A percentile compares a stretch with the other conserved stretches of the same genome.
phyloP scores from a whole-genome alignment of 1,284 basidiomycete species.

The Moesziomyces parantarcticus region DNA sequence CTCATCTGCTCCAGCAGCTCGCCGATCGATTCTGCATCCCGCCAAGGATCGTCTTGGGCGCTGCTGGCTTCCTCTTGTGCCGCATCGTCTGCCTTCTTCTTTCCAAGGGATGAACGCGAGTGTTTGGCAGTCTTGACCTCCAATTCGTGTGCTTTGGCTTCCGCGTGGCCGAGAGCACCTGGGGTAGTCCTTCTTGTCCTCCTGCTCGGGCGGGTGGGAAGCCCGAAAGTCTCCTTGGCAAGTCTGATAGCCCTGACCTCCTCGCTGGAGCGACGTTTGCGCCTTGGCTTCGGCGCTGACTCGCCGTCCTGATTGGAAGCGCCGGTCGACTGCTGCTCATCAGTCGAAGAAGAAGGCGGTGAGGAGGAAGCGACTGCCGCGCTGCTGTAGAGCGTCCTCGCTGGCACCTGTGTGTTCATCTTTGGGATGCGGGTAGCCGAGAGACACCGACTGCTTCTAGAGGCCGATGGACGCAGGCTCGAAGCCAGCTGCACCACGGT shows the following conservation, averaged over 20 bases:
- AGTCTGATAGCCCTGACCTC: constrained; percentile 19
- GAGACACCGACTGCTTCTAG: not conserved
- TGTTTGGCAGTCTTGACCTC: not conserved
- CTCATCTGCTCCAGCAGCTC: constrained; percentile 17
- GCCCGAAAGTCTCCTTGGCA: constrained; percentile 19
- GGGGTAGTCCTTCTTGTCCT: constrained; percentile 16
- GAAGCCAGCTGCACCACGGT: constrained; percentile 1
- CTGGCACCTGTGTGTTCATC: not conserved
- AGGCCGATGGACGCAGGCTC: constrained; percentile 3
- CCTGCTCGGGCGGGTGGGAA: constrained; percentile 13
- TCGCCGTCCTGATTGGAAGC: not conserved
- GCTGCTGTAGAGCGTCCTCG: constrained; percentile 15
- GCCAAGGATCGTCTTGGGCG: not conserved
- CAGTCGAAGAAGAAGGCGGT: not conserved
- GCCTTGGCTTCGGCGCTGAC: constrained; percentile 5
- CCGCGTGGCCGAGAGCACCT: not conserved
- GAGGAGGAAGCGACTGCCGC: constrained; percentile 1
- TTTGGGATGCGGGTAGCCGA: not conserved
- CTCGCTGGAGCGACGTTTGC: constrained; percentile 18
- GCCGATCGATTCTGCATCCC: constrained; percentile 8
- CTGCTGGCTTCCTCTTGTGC: not conserved
- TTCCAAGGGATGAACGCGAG: not conserved
- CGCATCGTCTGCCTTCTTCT: not conserved
- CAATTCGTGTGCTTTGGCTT: constrained; percentile 1
- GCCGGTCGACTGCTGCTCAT: not conserved